Conservation (phyloP, 305 asterid genomes). For the Plantago lanceolata region DNA sequence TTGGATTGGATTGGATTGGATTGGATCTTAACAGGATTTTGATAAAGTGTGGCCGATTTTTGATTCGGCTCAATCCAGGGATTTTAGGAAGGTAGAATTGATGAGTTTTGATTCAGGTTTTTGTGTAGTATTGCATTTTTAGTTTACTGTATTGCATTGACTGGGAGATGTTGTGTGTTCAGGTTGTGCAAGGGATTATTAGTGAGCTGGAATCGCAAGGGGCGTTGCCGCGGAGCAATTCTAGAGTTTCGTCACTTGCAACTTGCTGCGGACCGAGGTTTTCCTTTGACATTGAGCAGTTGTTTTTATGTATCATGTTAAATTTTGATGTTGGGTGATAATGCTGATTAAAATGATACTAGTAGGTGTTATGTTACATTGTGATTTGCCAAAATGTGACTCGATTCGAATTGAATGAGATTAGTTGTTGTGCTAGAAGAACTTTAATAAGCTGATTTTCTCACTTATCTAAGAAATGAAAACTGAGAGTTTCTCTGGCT, state of each 20-base stretch:
- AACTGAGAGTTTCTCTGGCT: conserved; percentile 18
- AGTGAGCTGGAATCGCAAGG: conserved; percentile 99
- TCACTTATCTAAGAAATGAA: conserved; percentile 10
- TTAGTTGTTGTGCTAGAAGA: not conserved
- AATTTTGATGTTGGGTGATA: not conserved
- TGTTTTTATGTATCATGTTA: not conserved
- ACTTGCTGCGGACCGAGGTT: conserved; percentile 99
- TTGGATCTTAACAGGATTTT: conserved; percentile 64
- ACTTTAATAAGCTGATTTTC: not conserved
- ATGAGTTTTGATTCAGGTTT: conserved; percentile 15
- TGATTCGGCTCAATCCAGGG: conserved; percentile 98
- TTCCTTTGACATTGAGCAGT: conserved; percentile 11
- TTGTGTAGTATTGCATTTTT: conserved; percentile 5
- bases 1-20: conserved; percentile 28
- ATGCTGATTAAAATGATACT: not conserved
- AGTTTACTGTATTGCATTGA: conserved; percentile 1
- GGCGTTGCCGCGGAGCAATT: conserved; percentile 96
- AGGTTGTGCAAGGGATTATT: conserved; percentile 95
- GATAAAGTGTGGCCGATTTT: conserved; percentile 99
- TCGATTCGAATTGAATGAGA: not conserved
- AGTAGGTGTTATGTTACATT: not conserved
- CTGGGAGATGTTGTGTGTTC: conserved; percentile 14
- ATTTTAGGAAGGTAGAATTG: conserved; percentile 79
- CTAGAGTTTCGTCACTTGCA: conserved; percentile 97
- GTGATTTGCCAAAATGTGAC: conserved; percentile 1